Evolutionary conservation across 805 yeast species (phyloP).

Genomic region (Zygoascus bituminiphila): DNA sequence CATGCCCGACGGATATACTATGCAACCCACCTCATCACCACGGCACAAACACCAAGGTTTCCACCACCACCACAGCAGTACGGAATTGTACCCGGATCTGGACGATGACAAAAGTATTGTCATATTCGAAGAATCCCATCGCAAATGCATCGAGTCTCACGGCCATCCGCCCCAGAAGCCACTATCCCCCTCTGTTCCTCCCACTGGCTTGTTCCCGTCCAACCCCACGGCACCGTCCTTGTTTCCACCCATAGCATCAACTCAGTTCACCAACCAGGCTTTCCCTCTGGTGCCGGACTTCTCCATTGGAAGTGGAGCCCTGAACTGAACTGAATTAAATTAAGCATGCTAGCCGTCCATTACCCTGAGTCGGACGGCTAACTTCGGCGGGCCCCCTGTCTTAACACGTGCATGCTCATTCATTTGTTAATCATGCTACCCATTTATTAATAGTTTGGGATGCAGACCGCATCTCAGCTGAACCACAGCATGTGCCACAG

Average conservation of each 20-base stretch:
- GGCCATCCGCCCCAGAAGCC: background rate
- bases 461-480: no score
- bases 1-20: background rate
- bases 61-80: no score
- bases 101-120: background rate
- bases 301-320: background rate
- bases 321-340: background rate
- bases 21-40: background rate
- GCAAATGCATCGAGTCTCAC: background rate
- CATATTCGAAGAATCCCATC: background rate
- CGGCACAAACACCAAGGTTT: no score
- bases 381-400: no score
- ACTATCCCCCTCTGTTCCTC: background rate
- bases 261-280: conserved; percentile 13
- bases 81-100: background rate
- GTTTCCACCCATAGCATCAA: conserved; percentile 16
- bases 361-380: no score
- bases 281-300: conserved; percentile 18
- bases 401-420: no score
- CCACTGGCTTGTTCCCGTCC: no score
- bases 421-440: no score
- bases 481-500: no score
- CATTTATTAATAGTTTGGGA: no score
- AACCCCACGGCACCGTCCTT: conserved; percentile 6
- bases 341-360: background rate